Conservation (phyloP, 2,329 filamentous ascomycete genomes). For the Tetracladium maxilliforme region DNA sequence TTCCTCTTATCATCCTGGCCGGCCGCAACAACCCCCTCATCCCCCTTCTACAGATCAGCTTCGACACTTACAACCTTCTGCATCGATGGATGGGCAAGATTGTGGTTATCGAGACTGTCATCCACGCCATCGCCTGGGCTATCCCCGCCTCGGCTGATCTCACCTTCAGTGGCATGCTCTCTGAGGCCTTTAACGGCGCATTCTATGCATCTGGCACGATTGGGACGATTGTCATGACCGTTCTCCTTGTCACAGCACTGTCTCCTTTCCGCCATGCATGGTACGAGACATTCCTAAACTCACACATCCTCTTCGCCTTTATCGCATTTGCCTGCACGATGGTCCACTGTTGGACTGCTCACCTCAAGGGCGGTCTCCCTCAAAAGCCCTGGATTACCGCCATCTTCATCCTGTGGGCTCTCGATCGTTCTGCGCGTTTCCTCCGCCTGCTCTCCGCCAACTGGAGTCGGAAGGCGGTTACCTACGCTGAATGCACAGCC, state of each 20-base stretch:
- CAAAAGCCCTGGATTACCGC: conserved; percentile 64
- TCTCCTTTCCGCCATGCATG: conserved; percentile 84
- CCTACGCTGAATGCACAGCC: conserved; percentile 50
- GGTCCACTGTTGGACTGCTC: conserved; percentile 59
- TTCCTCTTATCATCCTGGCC: conserved; percentile 78
- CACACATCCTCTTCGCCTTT: conserved; percentile 65
- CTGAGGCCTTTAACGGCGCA: conserved; percentile 36
- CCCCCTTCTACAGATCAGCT: conserved; percentile 66
- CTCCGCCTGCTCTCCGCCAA: conserved; percentile 51
- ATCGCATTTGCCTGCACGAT: conserved; percentile 57
- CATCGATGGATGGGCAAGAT: conserved; percentile 75
- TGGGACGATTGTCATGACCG: conserved; percentile 42
- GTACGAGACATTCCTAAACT: conserved; percentile 88
- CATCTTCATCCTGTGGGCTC: conserved; percentile 62
- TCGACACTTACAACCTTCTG: conserved; percentile 89
- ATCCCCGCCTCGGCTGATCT: conserved; percentile 54
- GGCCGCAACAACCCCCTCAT: conserved; percentile 92
- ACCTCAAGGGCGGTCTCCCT: conserved; percentile 48
- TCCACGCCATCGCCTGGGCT: conserved; percentile 61
- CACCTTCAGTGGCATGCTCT: conserved; percentile 42
- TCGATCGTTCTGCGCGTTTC: conserved; percentile 53
- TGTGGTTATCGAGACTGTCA: conserved; percentile 50
- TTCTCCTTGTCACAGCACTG: conserved; percentile 55
- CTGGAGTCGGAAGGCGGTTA: conserved; percentile 32
- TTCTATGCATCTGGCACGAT: conserved; percentile 54